Base-by-base conservation (phyloP, 768 basidiomycete genomes). In the Strobilomyces dryophilus region DNA sequence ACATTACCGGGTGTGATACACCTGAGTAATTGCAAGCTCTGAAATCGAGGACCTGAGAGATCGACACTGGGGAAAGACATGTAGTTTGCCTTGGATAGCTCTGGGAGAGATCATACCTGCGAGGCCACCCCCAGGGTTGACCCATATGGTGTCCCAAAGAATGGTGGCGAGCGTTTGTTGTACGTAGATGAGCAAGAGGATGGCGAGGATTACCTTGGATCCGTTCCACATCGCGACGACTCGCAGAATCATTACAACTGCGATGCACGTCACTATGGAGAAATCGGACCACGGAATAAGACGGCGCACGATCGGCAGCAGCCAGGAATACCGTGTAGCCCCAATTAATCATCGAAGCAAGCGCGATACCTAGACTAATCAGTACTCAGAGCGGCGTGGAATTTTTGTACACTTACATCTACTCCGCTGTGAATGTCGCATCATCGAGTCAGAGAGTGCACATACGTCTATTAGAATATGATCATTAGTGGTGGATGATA, bases 241-340 rank as follows among this genome's bases (percentile, higher is more conserved):
- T 24, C 24, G 24, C 24, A 24, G 24, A 24, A 24, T 24, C 24
- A 24, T 24, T 2, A 24, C 24, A 24, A 24, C 24, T 24, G 24
- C 4, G 4, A 24, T 24, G 24, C 24, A 24, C 24, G 24, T 24
- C 4, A 24, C 24, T 24, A 24, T 24, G 24, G 4, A 24, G 24
- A 24, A 24, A 24, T 4, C 0, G 11, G 42, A 17, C 3, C 6
- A 2, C 9, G 8, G 18, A 29, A 31, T 0, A 20, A 14, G n/a
- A 5, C 0, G 18, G 47, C 62, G 54, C 49, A 64, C 62, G 1
- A 49, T 64, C 59, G 4, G 54, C 54, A 15, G 52, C 53, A 26
- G 41, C 52, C 0, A 57, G 24, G 26, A 63, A 63, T 6, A 64
- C 4, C 7, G 46, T 32, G 2, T 52, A 61, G 31, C 31, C 11